A percentile compares a stretch with the other conserved stretches of the same genome.
These are phyloP conservation scores for Cydonia oblonga DNA, from an alignment of 331 rosid genomes.

Conservation along the genomic window DNA sequence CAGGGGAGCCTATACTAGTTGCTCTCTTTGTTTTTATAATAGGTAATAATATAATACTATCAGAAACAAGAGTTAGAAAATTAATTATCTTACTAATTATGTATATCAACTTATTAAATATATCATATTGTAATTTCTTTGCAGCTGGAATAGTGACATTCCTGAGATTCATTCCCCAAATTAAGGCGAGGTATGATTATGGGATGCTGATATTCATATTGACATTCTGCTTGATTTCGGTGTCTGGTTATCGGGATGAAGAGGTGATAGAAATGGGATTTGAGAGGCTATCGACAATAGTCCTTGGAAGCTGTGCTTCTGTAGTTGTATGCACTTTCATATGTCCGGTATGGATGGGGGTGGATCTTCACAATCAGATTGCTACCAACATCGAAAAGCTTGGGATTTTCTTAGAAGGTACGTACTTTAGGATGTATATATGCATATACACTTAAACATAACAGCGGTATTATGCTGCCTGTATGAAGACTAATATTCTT, in stretches of 20 bases:
- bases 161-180: slow-evolving; percentile 25
- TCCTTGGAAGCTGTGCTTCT: slow-evolving; percentile 22
- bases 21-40: slow-evolving; percentile 12
- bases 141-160: slow-evolving; percentile 35
- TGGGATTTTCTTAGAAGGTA: slow-evolving; percentile 31
- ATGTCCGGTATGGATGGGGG: slow-evolving; percentile 43
- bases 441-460: neutral
- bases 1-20: slow-evolving; percentile 15
- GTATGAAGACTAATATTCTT: neutral
- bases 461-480: neutral
- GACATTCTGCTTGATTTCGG: slow-evolving; percentile 44
- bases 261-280: slow-evolving; percentile 24
- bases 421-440: no score
- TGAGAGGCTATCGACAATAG: slow-evolving; percentile 23
- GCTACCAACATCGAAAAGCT: slow-evolving; percentile 33
- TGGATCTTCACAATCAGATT: slow-evolving; percentile 37
- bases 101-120: neutral
- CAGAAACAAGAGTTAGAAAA: neutral
- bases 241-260: slow-evolving; percentile 27
- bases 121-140: neutral
- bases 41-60: neutral
- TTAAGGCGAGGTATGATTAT: slow-evolving; percentile 38
- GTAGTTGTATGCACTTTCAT: slow-evolving; percentile 24
- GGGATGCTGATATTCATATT: slow-evolving; percentile 35
- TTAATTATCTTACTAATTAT: neutral